A percentile compares a stretch with the other conserved stretches of the same genome.
Conservation (phyloP, 2,329 filamentous ascomycete species). For the Podosphaera fusca region DNA sequence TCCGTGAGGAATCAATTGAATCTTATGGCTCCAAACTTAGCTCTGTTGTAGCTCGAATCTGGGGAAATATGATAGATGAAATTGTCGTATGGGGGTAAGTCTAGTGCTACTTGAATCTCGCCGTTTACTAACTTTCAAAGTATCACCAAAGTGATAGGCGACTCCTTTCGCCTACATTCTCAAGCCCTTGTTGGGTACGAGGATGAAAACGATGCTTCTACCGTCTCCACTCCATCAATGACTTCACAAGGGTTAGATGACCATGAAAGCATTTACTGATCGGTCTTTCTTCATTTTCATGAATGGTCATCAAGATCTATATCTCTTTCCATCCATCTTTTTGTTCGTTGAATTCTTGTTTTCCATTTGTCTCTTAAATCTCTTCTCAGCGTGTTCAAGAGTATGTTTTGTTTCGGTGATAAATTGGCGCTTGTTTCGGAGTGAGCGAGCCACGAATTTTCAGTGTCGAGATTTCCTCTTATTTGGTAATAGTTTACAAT, state of each 20-base stretch:
- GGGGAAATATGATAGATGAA: conserved; percentile 96
- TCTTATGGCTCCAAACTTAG: conserved; percentile 65
- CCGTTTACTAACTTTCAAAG: conserved; percentile 20
- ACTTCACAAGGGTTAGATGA: conserved; percentile 43
- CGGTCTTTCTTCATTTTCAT: conserved; percentile 8
- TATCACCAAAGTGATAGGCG: conserved; percentile 88
- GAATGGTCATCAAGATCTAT: conserved; percentile 18
- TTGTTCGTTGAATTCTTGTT: too few relatives aligned
- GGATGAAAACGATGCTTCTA: conserved; percentile 51
- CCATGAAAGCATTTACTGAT: conserved; percentile 46
- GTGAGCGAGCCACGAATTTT: not conserved
- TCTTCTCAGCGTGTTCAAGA: not conserved
- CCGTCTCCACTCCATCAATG: conserved; percentile 47
- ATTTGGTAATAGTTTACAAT: not conserved
- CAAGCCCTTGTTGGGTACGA: conserved; percentile 90
- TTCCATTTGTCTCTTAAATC: too few relatives aligned
- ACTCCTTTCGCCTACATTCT: conserved; percentile 90
- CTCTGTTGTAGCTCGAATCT: conserved; percentile 82
- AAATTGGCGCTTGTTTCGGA: not conserved
- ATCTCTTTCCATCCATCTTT: not conserved
- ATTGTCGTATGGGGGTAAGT: conserved; percentile 98
- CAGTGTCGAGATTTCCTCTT: not conserved
- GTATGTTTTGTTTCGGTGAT: not conserved
- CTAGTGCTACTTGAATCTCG: conserved; percentile 21
- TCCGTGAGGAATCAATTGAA: conserved; percentile 75